Evolutionary conservation across 139 green algal genomes (phyloP), one percentile per base, ranked within the genome.

Genomic region (Chlamydomonas sp.): DNA sequence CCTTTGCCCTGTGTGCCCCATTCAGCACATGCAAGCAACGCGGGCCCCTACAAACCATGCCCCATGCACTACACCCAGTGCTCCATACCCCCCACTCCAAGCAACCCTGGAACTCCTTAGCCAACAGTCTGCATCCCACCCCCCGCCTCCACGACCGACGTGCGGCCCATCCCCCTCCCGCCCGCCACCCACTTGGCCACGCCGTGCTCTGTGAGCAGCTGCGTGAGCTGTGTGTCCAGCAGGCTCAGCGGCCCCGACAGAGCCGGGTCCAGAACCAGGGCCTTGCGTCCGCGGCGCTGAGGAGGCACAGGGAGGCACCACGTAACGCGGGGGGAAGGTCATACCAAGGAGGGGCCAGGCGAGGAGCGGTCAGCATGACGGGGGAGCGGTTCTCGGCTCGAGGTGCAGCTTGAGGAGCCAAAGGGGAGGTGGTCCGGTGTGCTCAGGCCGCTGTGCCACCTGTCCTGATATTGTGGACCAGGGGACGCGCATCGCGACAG

Each of bases 121-220:
- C 31, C 31, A 49, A 49, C 31, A 49, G 31, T 49, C 31, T 74
- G 68, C 68, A 74, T 15, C 15, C 68, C 14, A 74, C 68, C 68
- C 16, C 68, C 68, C 16, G 16, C 68, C 16, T 74, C 15, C 15
- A 74, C 68, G 68, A n/a, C 14, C 16, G 68, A 74, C 68, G 68
- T 74, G 31, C 31, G 31, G 31, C 31, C 31, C 69, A 12, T 76
- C 14, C 14, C 69, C 69, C 14, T 5, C 69, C 31, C 75, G 58
- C 1, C 8, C 12, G 58, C 7, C 78, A 61, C 83, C 60, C 62
- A 98, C 96, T 94, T 94, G 59, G 92, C 91, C 2, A 98, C 94
- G n/a, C 97, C 97, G 85, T 99, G 97, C 90, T 99, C 97, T 63
- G 96, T 95, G 5, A 99, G 92, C 17, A 97, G 87, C 18, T 94